A percentile compares a stretch with the other conserved stretches of the same genome.
Evolutionary conservation across 495 filamentous ascomycete genomes (phyloP).

Genomic region (Aspergillus incahuasiensis): DNA sequence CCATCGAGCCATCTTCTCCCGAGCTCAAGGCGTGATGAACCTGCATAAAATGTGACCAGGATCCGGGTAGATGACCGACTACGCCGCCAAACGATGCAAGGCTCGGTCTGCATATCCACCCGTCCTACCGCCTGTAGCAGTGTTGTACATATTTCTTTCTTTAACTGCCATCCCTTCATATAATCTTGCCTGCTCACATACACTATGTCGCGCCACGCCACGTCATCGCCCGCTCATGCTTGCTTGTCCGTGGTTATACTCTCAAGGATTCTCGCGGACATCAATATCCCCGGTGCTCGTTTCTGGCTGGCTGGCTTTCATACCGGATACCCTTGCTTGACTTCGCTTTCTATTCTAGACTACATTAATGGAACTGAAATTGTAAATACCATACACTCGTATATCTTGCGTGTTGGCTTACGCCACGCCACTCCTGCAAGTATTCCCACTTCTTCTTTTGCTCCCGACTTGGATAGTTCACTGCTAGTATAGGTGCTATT

Average conservation of each 20-base stretch:
- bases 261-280: too few species aligned
- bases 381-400: not conserved
- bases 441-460: too few species aligned
- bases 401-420: too few species aligned
- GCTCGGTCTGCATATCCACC: not conserved
- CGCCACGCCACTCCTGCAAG: too few species aligned
- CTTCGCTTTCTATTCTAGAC: not conserved
- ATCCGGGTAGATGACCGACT: not conserved
- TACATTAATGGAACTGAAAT: not conserved
- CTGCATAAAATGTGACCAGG: not conserved
- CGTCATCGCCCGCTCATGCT: not conserved
- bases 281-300: too few species aligned
- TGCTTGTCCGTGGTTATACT: not conserved
- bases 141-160: not conserved
- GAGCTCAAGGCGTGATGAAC: conserved; percentile 30
- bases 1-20: conserved; percentile 13
- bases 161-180: not conserved
- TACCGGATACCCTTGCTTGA: not conserved
- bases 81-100: not conserved
- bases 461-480: too few species aligned
- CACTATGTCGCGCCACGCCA: too few species aligned
- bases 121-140: too few species aligned
- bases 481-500: too few species aligned
- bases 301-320: not conserved
- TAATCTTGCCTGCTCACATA: not conserved